Evolutionary conservation across 176 grass and related monocot genomes (phyloP).

Genomic region (Lolium multiflorum): DNA sequence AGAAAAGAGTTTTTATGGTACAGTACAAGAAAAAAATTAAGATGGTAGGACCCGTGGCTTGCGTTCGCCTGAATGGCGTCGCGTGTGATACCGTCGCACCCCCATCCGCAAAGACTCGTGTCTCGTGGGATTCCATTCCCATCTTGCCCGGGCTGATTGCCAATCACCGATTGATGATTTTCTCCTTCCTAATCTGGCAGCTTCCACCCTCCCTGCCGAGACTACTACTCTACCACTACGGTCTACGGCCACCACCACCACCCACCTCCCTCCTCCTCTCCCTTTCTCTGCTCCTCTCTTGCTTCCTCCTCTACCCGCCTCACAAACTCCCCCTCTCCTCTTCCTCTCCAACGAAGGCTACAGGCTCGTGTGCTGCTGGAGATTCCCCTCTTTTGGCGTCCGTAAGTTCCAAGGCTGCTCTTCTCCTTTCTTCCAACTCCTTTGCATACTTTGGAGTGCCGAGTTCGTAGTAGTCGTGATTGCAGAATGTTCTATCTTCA

Average conservation of each 20-base stretch:
- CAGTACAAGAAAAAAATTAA: too few species aligned
- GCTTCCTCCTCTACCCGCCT: conserved; percentile 37
- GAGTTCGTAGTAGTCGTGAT: not conserved
- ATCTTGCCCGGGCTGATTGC: not conserved
- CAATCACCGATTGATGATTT: conserved; percentile 21
- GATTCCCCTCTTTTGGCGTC: conserved; percentile 12
- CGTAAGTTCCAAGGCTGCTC: conserved; percentile 36
- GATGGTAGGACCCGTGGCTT: too few species aligned
- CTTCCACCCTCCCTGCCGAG: not conserved
- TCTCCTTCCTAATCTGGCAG: not conserved
- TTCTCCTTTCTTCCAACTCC: not conserved
- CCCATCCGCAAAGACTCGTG: not conserved
- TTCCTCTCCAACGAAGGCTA: conserved; percentile 13
- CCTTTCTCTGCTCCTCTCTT: conserved; percentile 2
- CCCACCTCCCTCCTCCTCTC: conserved; percentile 9
- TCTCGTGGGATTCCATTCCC: not conserved
- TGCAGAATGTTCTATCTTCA: conserved; percentile 21
- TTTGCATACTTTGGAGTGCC: not conserved
- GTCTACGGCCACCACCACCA: not conserved
- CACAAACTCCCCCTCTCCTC: conserved; percentile 5
- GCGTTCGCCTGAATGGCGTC: too few species aligned
- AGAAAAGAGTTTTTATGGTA: too few species aligned
- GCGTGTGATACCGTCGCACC: too few species aligned
- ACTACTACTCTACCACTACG: not conserved
- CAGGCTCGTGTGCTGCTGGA: not conserved